A percentile compares a stretch with the other conserved stretches of the same genome.
These are phyloP conservation scores for Cubamyces sp. DNA, from an alignment of 768 basidiomycete species.

Conservation along the genomic window DNA sequence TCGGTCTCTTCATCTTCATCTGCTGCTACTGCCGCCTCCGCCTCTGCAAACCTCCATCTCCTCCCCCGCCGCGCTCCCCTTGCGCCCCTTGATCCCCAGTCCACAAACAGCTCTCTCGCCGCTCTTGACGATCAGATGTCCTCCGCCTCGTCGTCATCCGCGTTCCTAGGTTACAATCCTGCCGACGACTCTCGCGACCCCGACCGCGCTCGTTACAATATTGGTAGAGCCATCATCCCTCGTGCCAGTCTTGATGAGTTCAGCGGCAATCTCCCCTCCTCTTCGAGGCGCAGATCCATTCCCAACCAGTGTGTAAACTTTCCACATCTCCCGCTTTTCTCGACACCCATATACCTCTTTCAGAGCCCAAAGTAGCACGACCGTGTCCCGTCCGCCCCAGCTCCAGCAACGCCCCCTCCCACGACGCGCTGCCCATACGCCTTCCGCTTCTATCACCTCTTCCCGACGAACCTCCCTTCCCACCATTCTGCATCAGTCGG, in stretches of 20 bases:
- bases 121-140: slow-evolving; percentile 34
- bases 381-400: slow-evolving; percentile 23
- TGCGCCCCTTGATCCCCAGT: slow-evolving; percentile 34
- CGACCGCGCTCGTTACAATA: slow-evolving; percentile 27
- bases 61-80: slow-evolving; percentile 32
- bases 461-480: slow-evolving; percentile 35
- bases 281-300: slow-evolving; percentile 30
- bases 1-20: slow-evolving; percentile 14
- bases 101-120: slow-evolving; percentile 22
- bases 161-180: slow-evolving; percentile 28
- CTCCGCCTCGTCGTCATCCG: slow-evolving; percentile 28
- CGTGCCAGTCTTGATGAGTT: slow-evolving; percentile 27
- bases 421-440: slow-evolving; percentile 25
- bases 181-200: slow-evolving; percentile 29
- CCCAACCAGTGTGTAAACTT: slow-evolving; percentile 31
- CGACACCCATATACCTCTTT: slow-evolving; percentile 15
- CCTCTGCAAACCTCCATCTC: slow-evolving; percentile 15
- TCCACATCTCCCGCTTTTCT: not conserved
- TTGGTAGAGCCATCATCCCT: slow-evolving; percentile 32
- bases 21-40: slow-evolving; percentile 9
- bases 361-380: slow-evolving; percentile 21
- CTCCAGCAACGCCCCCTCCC: slow-evolving; percentile 20
- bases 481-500: slow-evolving; percentile 30
- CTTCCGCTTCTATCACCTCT: slow-evolving; percentile 31
- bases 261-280: slow-evolving; percentile 17